Evolutionary conservation across 352 stramenopile genomes (phyloP).

Genomic region (Globisporangium cystogenes): DNA sequence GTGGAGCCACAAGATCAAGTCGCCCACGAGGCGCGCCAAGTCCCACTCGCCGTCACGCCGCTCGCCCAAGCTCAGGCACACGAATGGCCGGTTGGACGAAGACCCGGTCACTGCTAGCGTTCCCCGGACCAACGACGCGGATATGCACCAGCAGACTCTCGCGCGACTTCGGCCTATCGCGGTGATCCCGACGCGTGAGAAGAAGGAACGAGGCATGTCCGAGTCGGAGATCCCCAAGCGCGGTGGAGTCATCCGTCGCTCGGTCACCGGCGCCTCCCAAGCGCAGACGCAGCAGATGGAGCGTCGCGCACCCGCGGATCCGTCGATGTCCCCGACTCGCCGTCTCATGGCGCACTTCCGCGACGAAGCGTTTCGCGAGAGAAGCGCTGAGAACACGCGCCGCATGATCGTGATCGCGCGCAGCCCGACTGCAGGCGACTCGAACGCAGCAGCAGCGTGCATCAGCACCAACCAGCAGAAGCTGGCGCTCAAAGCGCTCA

Average conservation of each 20-base stretch:
- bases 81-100: slow-evolving; percentile 18
- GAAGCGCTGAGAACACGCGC: slow-evolving; percentile 21
- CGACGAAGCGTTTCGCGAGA: slow-evolving; percentile 19
- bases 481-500: slow-evolving; percentile 28
- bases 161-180: neutral
- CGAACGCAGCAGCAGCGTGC: neutral
- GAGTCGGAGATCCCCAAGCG: slow-evolving; percentile 4
- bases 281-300: neutral
- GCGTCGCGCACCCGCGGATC: too few relatives aligned
- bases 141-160: slow-evolving; percentile 4
- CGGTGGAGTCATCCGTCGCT: neutral
- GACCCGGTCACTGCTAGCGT: neutral
- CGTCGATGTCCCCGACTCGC: slow-evolving; percentile 1
- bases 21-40: slow-evolving; percentile 9
- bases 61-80: slow-evolving; percentile 25
- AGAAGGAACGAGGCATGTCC: neutral
- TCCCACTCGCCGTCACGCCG: slow-evolving; percentile 19
- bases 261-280: neutral
- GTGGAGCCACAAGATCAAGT: neutral
- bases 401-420: slow-evolving; percentile 20
- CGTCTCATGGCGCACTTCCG: slow-evolving; percentile 25
- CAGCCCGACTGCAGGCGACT: too few relatives aligned
- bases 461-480: slow-evolving; percentile 16
- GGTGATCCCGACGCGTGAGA: neutral
- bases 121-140: neutral